A percentile compares a stretch with the other conserved stretches of the same genome.
phyloP scores from a whole-genome alignment of 2,329 filamentous ascomycete genomes.

The Exophiala phaeomuriformis region DNA sequence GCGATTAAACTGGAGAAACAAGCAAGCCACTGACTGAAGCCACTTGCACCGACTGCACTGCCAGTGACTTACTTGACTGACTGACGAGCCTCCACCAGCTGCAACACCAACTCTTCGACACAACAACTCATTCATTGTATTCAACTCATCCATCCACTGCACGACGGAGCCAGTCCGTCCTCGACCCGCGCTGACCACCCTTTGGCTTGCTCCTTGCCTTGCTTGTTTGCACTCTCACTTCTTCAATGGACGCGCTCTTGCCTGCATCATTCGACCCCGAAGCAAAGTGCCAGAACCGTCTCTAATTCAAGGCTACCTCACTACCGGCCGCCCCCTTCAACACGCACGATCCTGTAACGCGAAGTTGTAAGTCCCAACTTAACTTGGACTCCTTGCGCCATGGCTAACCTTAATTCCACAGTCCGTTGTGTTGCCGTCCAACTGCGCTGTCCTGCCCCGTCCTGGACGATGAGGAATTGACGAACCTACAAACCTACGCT shows the following conservation, averaged over 20 bases:
- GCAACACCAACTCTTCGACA: neutral
- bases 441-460: neutral
- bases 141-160: constrained; percentile 2
- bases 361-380: neutral
- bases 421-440: constrained; percentile 4
- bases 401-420: constrained; percentile 7
- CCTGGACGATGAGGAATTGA: constrained; percentile 10
- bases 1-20: neutral
- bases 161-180: neutral
- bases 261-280: neutral
- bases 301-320: neutral
- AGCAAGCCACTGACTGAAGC: neutral
- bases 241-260: constrained; percentile 12
- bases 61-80: too few relatives aligned
- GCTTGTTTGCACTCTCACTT: neutral
- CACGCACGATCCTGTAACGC: neutral
- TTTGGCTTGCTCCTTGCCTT: neutral
- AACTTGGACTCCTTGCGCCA: neutral
- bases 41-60: too few relatives aligned
- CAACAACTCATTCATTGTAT: neutral
- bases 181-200: neutral
- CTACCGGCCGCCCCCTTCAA: neutral
- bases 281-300: constrained; percentile 2
- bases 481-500: neutral
- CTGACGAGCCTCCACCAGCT: neutral